Evolutionary conservation across 1,139 yeast species (phyloP).

Genomic region (Yamadazyma oceani): DNA sequence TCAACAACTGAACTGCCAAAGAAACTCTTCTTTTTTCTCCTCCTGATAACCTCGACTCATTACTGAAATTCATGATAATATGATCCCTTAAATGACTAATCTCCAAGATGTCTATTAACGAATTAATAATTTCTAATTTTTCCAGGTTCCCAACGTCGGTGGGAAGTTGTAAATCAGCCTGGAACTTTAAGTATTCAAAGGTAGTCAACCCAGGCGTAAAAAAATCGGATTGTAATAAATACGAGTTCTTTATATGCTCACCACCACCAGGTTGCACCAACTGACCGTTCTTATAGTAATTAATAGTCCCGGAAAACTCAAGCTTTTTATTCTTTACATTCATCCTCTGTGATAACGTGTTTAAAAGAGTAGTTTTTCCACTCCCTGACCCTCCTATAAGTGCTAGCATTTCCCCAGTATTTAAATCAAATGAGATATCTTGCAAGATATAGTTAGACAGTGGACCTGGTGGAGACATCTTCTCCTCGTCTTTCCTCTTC

Average conservation of each 20-base stretch:
- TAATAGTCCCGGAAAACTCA: conserved; percentile 28
- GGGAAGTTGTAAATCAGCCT: conserved; percentile 66
- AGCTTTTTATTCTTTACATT: conserved; percentile 33
- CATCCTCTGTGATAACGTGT: conserved; percentile 66
- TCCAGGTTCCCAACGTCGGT: conserved; percentile 39
- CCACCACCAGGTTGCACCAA: conserved; percentile 5
- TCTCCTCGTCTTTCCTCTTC: no score
- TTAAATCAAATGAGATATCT: conserved; percentile 55
- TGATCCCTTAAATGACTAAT: conserved; percentile 61
- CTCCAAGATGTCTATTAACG: conserved; percentile 60
- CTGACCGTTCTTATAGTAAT: conserved; percentile 9
- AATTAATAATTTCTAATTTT: conserved; percentile 52
- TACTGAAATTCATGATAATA: conserved; percentile 36
- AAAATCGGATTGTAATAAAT: conserved; percentile 76
- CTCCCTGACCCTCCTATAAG: conserved; percentile 86
- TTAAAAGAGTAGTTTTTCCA: conserved; percentile 81
- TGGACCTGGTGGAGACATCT: conserved; percentile 2
- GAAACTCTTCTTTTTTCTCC: conserved; percentile 83
- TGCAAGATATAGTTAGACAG: conserved; percentile 32
- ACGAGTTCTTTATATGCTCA: conserved; percentile 50
- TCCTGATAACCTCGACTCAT: conserved; percentile 63
- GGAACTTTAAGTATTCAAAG: conserved; percentile 64
- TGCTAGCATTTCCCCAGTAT: conserved; percentile 57
- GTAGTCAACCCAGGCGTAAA: conserved; percentile 71
- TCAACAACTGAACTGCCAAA: conserved; percentile 73